Evolutionary conservation across 1,139 yeast species (phyloP).

Genomic region (Suhomyces maxii): DNA sequence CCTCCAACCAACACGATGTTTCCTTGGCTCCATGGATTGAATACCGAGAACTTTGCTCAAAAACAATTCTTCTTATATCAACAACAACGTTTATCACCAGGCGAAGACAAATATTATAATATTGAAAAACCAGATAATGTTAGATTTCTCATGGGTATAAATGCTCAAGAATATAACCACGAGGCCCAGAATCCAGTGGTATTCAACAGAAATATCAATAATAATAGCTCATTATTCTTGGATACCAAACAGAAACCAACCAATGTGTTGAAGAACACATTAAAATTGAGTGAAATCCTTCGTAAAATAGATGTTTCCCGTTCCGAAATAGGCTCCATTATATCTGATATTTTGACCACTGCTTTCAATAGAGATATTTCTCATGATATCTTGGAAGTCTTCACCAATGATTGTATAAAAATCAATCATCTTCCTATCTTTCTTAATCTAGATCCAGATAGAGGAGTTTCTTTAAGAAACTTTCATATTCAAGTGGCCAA

Average conservation of each 20-base stretch:
- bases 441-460: conserved; percentile 58
- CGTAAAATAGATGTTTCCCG: conserved; percentile 44
- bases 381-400: conserved; percentile 16
- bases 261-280: conserved; percentile 56
- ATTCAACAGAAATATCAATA: conserved; percentile 5
- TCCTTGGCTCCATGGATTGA: conserved; percentile 89
- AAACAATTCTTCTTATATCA: conserved; percentile 40
- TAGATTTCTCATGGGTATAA: conserved; percentile 53
- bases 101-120: conserved; percentile 7
- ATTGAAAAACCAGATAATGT: conserved; percentile 20
- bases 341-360: conserved; percentile 21
- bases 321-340: conserved; percentile 29
- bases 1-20: conserved; percentile 73
- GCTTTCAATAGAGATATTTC: conserved; percentile 16
- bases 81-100: conserved; percentile 17
- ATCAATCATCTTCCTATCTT: conserved; percentile 54
- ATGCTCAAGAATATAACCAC: conserved; percentile 33
- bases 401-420: conserved; percentile 45
- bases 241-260: conserved; percentile 3
- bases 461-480: conserved; percentile 71
- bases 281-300: conserved; percentile 60
- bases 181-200: conserved; percentile 5
- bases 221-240: conserved; percentile 1
- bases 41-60: conserved; percentile 53
- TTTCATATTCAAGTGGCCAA: conserved; percentile 78